These are phyloP conservation scores for Apiospora koreana DNA, from an alignment of 2,329 filamentous ascomycete species.

Conservation along the genomic window DNA sequence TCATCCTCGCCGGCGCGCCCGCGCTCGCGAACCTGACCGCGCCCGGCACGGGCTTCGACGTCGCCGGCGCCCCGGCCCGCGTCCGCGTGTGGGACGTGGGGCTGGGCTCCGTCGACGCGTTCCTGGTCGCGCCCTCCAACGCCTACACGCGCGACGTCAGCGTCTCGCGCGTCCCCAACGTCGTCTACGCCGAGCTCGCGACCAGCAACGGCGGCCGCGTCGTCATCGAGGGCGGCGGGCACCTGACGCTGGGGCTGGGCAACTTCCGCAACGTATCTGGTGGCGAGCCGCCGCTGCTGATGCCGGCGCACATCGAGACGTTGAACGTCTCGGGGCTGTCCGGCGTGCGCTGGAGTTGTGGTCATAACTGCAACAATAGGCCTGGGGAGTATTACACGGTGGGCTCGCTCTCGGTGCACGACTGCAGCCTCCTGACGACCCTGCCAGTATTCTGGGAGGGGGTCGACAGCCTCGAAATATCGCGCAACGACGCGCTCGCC, in stretches of 20 bases:
- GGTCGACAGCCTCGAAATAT: not conserved
- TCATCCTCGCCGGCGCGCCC: not conserved
- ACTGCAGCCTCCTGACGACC: not conserved
- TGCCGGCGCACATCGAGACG: not conserved
- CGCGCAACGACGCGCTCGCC: conserved; percentile 5
- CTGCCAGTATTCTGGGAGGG: not conserved
- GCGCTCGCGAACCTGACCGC: not conserved
- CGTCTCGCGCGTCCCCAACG: not conserved
- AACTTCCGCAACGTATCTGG: not conserved
- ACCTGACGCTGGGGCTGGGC: not conserved
- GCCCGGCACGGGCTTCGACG: not conserved
- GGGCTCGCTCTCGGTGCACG: not conserved
- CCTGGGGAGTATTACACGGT: not conserved
- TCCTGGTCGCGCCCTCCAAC: not conserved
- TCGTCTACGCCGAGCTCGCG: not conserved
- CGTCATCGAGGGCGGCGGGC: not conserved
- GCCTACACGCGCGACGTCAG: not conserved
- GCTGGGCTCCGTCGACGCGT: not conserved
- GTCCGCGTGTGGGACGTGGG: not conserved
- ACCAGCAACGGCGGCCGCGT: not conserved
- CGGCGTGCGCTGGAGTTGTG: not conserved
- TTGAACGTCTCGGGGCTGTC: conserved; percentile 8
- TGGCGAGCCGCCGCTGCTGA: not conserved
- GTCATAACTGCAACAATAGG: not conserved
- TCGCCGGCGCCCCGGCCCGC: not conserved